Evolutionary conservation across 768 basidiomycete species (phyloP).

Genomic region (Mycena polygramma): DNA sequence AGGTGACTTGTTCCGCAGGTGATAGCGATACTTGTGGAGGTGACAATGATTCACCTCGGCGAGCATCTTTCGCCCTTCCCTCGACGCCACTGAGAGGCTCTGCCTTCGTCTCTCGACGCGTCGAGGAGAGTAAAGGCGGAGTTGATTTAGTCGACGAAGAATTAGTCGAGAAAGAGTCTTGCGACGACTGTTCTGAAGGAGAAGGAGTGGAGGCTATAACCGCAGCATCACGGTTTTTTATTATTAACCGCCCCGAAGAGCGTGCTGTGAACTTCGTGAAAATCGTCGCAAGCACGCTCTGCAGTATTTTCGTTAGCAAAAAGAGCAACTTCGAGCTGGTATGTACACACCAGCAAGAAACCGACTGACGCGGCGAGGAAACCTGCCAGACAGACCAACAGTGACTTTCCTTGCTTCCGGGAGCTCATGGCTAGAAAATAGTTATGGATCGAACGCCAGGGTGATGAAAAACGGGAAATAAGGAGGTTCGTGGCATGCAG

Average conservation of each 20-base stretch:
- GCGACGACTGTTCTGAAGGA: background rate
- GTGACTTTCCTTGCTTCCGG: constrained; percentile 3
- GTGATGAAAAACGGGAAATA: constrained; percentile 2
- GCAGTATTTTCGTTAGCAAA: background rate
- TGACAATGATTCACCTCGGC: background rate
- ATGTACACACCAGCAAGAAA: constrained; percentile 23
- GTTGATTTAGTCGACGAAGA: constrained; percentile 5
- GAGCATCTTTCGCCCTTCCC: background rate
- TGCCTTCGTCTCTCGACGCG: background rate
- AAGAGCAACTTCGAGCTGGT: background rate
- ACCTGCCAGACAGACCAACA: constrained; percentile 15
- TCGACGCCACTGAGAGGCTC: constrained; percentile 10
- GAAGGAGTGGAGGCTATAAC: constrained; percentile 31
- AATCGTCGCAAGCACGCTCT: constrained; percentile 30
- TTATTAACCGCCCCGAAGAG: constrained; percentile 15
- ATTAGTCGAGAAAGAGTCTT: background rate
- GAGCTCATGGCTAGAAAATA: constrained; percentile 11
- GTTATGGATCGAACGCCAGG: constrained; percentile 23
- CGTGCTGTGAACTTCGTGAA: background rate
- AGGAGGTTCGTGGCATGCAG: background rate
- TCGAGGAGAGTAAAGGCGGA: background rate
- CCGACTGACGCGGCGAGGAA: constrained; percentile 25
- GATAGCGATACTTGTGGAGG: background rate
- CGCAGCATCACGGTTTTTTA: constrained; percentile 20
- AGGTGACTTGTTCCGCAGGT: background rate